Evolutionary conservation across 306 rosid genomes (phyloP), one percentile per base, ranked within the genome.

Genomic region (Cicer bijugum): DNA sequence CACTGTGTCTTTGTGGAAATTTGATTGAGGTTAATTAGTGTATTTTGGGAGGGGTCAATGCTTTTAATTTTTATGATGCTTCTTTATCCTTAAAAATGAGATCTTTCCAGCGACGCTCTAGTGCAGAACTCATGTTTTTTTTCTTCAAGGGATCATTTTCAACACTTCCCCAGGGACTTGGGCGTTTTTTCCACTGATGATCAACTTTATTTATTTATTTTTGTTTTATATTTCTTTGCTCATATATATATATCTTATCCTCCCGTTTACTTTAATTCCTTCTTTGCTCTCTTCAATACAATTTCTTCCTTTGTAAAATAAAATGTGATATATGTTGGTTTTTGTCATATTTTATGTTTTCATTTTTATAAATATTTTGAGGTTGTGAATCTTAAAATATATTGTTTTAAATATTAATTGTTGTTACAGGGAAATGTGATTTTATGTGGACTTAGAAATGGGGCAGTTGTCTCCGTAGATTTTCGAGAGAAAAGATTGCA

Each of bases 361-460:
- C 20, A 33, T 35, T 53, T 62, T 9, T 59, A 45, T 67, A 40
- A 45, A 12, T 65, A 35, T 23, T 75, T 38, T 39, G 35, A 55
- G 16, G 23, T 20, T 71, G 69, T 28, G 11, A 43, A 68, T 76
- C 47, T 46, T 52, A 11, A 56, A 69, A 15, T 76, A 78, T 76
- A 63, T 55, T 70, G 20, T 72, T 23, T 72, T 11, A 46, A 12
- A 69, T 23, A 55, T 55, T 56, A 39, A 40, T 19, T 69, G 12
- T 61, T 79, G 15, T 80, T 83, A 83, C 78, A 93, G 98, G 92
- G 96, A 86, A 91, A 89, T 83, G 86, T 81, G 68, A 57, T 91
- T 60, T 80, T 93, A 75, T 93, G 98, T 47, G 98, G 98, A 71
- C 92, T 93, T 58, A 86, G 98, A 89, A 89, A 93, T 83, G 98